A percentile compares a stretch with the other conserved stretches of the same genome.
Conservation (phyloP, 2,329 filamentous ascomycete genomes). For the Cercospora sesami region DNA sequence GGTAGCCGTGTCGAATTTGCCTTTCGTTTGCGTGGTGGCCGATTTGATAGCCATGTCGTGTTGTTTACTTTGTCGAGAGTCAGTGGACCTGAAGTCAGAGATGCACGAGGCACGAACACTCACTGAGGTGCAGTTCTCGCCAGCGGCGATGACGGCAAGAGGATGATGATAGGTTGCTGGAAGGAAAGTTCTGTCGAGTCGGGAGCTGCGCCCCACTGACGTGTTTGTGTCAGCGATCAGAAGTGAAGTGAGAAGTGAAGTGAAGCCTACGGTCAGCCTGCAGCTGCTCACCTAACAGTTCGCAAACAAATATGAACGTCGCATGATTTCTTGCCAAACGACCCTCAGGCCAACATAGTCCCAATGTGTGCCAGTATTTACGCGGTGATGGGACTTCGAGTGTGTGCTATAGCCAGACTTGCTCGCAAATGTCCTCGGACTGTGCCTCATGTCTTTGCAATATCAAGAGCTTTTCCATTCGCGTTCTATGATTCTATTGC, state of each 20-base stretch:
- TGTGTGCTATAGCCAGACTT: not conserved
- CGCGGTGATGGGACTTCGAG: not conserved
- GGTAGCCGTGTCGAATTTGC: not conserved
- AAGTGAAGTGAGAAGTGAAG: not conserved
- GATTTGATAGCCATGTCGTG: not conserved
- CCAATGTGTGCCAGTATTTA: not conserved
- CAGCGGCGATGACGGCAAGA: not conserved
- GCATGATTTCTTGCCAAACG: not conserved
- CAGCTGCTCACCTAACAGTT: not conserved
- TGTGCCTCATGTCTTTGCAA: not conserved
- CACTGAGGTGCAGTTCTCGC: not conserved
- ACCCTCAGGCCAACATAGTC: not conserved
- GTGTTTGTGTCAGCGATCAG: not conserved
- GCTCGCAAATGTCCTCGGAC: not conserved
- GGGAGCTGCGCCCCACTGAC: not conserved
- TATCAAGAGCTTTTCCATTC: not conserved
- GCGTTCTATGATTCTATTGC: slow-evolving; percentile 1
- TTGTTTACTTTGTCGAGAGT: not conserved
- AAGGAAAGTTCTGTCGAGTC: not conserved
- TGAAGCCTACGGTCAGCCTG: not conserved
- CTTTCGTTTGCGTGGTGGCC: not conserved
- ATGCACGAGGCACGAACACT: not conserved
- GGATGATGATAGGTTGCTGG: not conserved
- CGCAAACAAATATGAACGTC: not conserved
- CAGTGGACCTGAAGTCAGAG: not conserved